Percentiles rank a stretch among this genome's conserved stretches.
Evolutionary conservation across 176 grass and related monocot species (phyloP).

Genomic region (Cymbopogon citratus): DNA sequence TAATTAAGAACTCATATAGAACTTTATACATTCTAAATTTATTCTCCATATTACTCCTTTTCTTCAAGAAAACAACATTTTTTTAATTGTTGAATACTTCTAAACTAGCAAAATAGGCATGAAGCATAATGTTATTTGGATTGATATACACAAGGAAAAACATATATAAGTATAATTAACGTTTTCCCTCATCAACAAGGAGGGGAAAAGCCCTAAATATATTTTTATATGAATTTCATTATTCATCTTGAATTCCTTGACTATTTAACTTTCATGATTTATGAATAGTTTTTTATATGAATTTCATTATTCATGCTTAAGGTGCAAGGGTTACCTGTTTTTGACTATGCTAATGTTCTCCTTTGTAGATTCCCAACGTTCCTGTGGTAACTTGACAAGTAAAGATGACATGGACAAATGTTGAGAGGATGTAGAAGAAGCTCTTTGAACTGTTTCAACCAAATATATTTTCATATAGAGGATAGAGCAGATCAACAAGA

Average conservation of each 20-base stretch:
- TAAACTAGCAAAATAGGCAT: not conserved
- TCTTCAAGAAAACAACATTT: not conserved
- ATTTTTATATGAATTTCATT: not conserved
- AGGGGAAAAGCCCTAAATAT: not conserved
- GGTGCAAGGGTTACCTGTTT: conserved; percentile 40
- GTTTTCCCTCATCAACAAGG: not conserved
- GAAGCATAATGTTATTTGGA: not conserved
- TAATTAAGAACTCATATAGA: not conserved
- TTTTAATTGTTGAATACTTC: not conserved
- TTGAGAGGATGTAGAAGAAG: conserved; percentile 20
- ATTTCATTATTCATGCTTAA: not conserved
- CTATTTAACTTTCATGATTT: not conserved
- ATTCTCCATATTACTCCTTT: not conserved
- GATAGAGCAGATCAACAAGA: conserved; percentile 45
- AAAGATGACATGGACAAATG: conserved; percentile 36
- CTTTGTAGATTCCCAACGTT: conserved; percentile 61
- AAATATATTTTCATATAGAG: conserved; percentile 80
- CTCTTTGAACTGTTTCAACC: conserved; percentile 52
- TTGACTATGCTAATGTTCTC: conserved; percentile 45
- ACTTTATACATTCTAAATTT: not conserved
- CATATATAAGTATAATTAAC: not conserved
- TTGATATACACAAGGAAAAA: not conserved
- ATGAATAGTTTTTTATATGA: not conserved
- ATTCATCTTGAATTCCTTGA: not conserved
- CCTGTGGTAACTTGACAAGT: conserved; percentile 30